Base-by-base conservation (phyloP, 805 yeast species). In the Priceomyces haplophilus region DNA sequence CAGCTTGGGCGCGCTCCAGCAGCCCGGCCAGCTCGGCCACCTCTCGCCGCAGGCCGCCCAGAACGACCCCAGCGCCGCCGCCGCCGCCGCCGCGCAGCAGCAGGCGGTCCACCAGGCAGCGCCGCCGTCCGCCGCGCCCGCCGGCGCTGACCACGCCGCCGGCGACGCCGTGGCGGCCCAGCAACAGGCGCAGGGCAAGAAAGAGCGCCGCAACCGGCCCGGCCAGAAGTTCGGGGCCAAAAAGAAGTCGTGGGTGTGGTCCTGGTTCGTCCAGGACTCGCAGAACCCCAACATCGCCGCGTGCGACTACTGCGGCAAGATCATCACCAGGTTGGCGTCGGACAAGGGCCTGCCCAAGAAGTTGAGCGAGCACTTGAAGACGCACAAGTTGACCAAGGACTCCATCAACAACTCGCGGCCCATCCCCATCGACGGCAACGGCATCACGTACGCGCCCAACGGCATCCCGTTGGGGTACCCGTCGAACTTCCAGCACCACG, bases 211-310 rank as follows among this genome's bases (percentile, higher is more conserved):
- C 16, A 75, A 75, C 52, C 64, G 75, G 40, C 80, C 80, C 1
- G 81, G 81, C 6, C 79, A 73, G 49, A 73, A 70, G 50, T 76
- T 76, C 46, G 83, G 83, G 13, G 83, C 83, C 13, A 78, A 76
- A 52, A 78, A 78, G 67, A 73, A 71, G 49, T 76, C 80, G 24
- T 79, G 83, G 83, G 82, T 78, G 11, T 79, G 83, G 83, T 59
- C 71, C 16, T 79, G 83, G 83, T 79, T 78, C 51, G 65, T 65
- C 11, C 83, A 79, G 51, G 81, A 77, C 52, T 53, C 55, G 13
- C 48, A 48, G 15, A 75, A 79, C 49, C 67, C 73, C 38, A 75
- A 76, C 42, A 47, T 72, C 15, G 82, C 83, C 2, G 73, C 73
- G 3, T 79, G 83, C 57, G 80, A 77, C 46, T 66, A 58, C 45